Conservation (phyloP, 1,284 basidiomycete species). For the Naganishia cerealis region DNA sequence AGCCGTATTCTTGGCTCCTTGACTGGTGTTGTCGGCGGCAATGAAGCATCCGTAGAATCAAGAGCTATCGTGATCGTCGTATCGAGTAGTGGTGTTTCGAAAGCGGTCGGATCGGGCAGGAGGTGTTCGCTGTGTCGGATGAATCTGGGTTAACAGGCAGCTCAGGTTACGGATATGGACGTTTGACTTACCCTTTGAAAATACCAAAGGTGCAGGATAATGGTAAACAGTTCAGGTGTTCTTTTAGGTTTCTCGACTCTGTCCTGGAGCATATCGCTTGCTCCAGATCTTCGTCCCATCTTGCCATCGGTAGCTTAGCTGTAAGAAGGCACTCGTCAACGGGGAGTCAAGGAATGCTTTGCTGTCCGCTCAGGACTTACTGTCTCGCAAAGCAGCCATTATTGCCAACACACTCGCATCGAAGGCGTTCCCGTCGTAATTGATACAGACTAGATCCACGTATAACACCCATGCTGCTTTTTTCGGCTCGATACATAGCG, state of each 20-base stretch:
- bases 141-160: constrained; percentile 2
- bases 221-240: constrained; percentile 59
- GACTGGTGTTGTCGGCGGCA: neutral
- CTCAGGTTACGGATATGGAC: constrained; percentile 3
- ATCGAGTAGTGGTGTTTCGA: constrained; percentile 60
- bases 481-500: constrained; percentile 75
- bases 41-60: constrained; percentile 8
- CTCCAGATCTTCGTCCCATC: constrained; percentile 67
- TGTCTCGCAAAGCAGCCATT: constrained; percentile 78
- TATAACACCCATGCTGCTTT: constrained; percentile 88
- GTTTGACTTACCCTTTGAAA: constrained; percentile 66
- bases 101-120: constrained; percentile 79
- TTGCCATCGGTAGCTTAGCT: constrained; percentile 75
- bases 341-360: neutral
- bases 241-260: constrained; percentile 57
- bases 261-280: constrained; percentile 67
- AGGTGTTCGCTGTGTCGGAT: constrained; percentile 60
- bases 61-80: constrained; percentile 33
- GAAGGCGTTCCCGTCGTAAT: constrained; percentile 92
- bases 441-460: constrained; percentile 89
- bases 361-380: constrained; percentile 58
- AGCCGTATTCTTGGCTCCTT: constrained; percentile 27
- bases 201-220: constrained; percentile 75
- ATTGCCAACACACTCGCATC: constrained; percentile 87
- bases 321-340: constrained; percentile 9